Percentiles rank a stretch among this genome's conserved stretches.
These are phyloP conservation scores for Fusarium palustre DNA, from an alignment of 2,329 filamentous ascomycete species.

Conservation along the genomic window DNA sequence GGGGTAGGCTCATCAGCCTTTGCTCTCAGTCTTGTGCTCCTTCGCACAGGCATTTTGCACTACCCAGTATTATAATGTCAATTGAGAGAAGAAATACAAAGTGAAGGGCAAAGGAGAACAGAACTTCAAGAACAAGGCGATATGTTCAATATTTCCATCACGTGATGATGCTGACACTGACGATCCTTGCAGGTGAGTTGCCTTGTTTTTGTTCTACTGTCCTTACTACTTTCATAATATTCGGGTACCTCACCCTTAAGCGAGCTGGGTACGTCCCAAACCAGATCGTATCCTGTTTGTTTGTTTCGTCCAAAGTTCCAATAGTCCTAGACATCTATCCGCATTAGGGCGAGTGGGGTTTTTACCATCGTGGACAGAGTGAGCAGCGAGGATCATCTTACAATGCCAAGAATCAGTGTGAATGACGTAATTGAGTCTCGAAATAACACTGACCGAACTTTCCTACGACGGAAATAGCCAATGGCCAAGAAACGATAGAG, in stretches of 20 bases:
- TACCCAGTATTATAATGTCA: not conserved
- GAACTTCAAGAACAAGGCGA: too few relatives aligned
- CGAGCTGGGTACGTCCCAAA: too few relatives aligned
- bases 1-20: not conserved
- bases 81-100: too few relatives aligned
- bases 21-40: conserved; percentile 26
- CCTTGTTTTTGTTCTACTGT: not conserved
- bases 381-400: not conserved
- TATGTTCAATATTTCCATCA: not conserved
- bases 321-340: not conserved
- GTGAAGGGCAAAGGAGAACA: too few relatives aligned
- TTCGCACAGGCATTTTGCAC: conserved; percentile 15
- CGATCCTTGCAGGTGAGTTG: not conserved
- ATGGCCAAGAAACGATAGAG: not conserved
- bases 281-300: too few relatives aligned
- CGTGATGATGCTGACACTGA: not conserved
- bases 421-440: not conserved
- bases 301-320: rapidly evolving
- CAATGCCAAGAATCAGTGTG: not conserved
- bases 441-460: not conserved
- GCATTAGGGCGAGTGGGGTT: too few relatives aligned
- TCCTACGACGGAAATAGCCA: not conserved
- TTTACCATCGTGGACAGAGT: rapidly evolving
- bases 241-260: not conserved
- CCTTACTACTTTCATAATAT: too few relatives aligned